Evolutionary conservation across 2,329 filamentous ascomycete genomes (phyloP), one percentile per base, ranked within the genome.

Genomic region (Sphaerulina populicola): DNA sequence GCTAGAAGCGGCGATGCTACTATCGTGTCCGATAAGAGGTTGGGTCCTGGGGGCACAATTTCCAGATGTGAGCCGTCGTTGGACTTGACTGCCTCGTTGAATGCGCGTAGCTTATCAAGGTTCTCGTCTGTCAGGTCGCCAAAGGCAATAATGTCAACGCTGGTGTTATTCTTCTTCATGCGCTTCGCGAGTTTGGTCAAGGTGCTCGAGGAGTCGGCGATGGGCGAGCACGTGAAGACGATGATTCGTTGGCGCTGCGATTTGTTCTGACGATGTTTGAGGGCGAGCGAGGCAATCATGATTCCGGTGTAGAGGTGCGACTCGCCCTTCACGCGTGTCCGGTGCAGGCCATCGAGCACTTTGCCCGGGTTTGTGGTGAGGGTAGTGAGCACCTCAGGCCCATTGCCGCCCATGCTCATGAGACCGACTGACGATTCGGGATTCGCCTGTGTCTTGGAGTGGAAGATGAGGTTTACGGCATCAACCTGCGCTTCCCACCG

Each of bases 231-330:
- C 57, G 90, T 85, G 71, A 98, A 96, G 55, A 94, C 89, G 71
- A 98, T 86, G 77, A 98, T 94, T 60, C 93, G 86, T 77, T 95
- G 90, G 62, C 88, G 83, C 73, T 97, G 93, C 44, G 88, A 88
- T 72, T 95, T 95, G 75, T 98, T 97, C 74, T 95, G 90, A 64
- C 93, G 85, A 74, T 98, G 93, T 75, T 97, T 97, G 64, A 98
- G 79, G 37, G 93, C 93, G 64, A 98, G 80, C 90, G 85, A 85
- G 49, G 93, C 93, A 57, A 98, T 88, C 71, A 96, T 93, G 67
- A 98, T 93, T 49, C 88, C 90, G 0, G 90, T 96, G 64, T 89
- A 86, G 49, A 98, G 79, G 70, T 97, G 88, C 57, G 86, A 82
- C 47, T 81, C 83, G 56, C 94, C 93, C 62, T 86, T 83, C 71